Percentiles rank a stretch among this genome's conserved stretches.
phyloP scores from a whole-genome alignment of 2,329 filamentous ascomycete species.

The Clarireedia homoeocarpa region DNA sequence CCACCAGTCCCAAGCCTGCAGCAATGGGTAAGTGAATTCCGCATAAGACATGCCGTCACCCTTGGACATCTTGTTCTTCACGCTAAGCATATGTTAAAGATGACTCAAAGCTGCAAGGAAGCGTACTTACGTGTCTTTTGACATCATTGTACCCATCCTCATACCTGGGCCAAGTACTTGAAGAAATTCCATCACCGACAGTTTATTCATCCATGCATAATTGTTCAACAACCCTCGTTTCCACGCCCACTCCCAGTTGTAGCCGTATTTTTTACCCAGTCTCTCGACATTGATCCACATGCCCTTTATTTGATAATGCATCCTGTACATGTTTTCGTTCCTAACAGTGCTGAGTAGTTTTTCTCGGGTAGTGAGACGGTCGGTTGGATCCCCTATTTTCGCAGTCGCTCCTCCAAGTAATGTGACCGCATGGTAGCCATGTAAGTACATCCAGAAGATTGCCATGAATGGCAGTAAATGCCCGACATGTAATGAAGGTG shows the following conservation, averaged over 20 bases:
- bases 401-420: slow-evolving; percentile 69
- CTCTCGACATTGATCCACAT: slow-evolving; percentile 68
- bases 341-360: slow-evolving; percentile 43
- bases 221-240: slow-evolving; percentile 70
- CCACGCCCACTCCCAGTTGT: slow-evolving; percentile 58
- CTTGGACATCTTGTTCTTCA: slow-evolving; percentile 74
- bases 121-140: slow-evolving; percentile 69
- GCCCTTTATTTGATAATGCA: slow-evolving; percentile 61
- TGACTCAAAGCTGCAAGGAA: not conserved
- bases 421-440: slow-evolving; percentile 61
- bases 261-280: slow-evolving; percentile 58
- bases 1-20: slow-evolving; percentile 98
- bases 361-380: slow-evolving; percentile 55
- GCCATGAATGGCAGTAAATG: slow-evolving; percentile 78
- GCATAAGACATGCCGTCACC: slow-evolving; percentile 91
- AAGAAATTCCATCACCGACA: slow-evolving; percentile 67
- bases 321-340: slow-evolving; percentile 56
- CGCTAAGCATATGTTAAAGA: slow-evolving; percentile 30
- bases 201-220: slow-evolving; percentile 68
- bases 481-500: slow-evolving; percentile 70
- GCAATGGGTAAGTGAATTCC: slow-evolving; percentile 86
- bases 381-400: slow-evolving; percentile 72
- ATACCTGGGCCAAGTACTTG: slow-evolving; percentile 64
- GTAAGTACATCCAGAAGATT: slow-evolving; percentile 74
- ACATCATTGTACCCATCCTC: slow-evolving; percentile 79